Percentiles rank a stretch among this genome's conserved stretches.
phyloP scores from a whole-genome alignment of 2,329 filamentous ascomycete species.

The Colletotrichum salicis region DNA sequence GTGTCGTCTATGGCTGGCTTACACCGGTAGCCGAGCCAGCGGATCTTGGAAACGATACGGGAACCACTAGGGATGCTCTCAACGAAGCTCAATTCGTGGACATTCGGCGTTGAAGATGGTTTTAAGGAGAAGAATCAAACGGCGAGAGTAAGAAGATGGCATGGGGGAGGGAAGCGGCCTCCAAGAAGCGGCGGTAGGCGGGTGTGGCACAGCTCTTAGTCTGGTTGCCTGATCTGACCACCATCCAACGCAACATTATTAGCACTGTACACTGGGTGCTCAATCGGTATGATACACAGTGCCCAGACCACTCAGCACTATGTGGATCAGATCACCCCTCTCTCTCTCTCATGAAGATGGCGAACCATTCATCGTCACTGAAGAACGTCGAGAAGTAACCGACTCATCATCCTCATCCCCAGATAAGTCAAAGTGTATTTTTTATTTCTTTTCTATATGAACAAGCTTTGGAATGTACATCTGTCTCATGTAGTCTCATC shows the following conservation, averaged over 20 bases:
- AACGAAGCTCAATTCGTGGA: neutral
- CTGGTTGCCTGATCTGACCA: conserved; percentile 10
- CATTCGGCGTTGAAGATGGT: neutral
- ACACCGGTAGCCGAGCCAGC: neutral
- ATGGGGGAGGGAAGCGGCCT: conserved; percentile 3
- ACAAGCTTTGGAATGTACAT: neutral
- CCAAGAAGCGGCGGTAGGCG: neutral
- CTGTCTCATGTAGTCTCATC: neutral
- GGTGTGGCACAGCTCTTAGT: conserved; percentile 19
- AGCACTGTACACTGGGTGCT: no score
- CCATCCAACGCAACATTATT: no score
- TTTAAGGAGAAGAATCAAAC: neutral
- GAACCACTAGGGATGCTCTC: neutral
- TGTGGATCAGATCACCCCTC: neutral
- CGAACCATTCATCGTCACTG: no score
- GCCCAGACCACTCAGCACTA: rapidly evolving
- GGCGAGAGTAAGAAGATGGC: neutral
- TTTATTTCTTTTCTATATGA: no score
- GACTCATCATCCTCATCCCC: no score
- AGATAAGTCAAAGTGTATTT: no score
- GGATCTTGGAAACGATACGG: neutral
- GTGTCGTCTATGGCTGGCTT: neutral
- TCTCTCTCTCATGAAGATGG: no score
- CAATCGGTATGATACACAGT: neutral
- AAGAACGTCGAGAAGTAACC: no score